Percentiles rank a stretch among this genome's conserved stretches.
Evolutionary conservation across 1,284 basidiomycete genomes (phyloP).

Genomic region (Wallemia hederae): DNA sequence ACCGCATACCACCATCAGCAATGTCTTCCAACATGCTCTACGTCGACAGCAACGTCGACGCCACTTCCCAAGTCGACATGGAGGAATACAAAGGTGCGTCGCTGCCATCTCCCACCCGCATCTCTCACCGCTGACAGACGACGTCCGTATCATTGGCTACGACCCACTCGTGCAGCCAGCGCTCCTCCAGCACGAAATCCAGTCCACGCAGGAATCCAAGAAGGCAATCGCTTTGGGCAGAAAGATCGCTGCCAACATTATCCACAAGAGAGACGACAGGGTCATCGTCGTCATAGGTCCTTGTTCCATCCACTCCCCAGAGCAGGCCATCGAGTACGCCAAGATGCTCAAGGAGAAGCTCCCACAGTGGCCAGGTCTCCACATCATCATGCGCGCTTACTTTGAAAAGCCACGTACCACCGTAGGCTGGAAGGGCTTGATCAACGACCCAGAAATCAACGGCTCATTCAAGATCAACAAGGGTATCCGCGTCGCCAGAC

Average conservation of each 20-base stretch:
- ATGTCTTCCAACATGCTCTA: background rate
- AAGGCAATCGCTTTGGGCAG: conserved; percentile 49
- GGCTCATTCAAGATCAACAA: conserved; percentile 69
- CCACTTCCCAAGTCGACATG: background rate
- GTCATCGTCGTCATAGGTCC: conserved; percentile 72
- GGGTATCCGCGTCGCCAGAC: conserved; percentile 67
- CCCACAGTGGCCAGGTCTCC: conserved; percentile 45
- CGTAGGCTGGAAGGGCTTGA: conserved; percentile 93
- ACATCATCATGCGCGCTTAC: conserved; percentile 91
- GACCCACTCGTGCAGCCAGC: conserved; percentile 77
- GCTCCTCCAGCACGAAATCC: conserved; percentile 55
- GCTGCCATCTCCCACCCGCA: background rate
- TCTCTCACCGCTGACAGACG: background rate
- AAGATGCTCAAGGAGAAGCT: conserved; percentile 34
- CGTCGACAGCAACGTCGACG: conserved; percentile 2
- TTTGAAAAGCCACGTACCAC: conserved; percentile 79
- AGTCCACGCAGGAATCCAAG: conserved; percentile 26
- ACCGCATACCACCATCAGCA: too few relatives aligned
- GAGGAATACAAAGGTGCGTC: background rate
- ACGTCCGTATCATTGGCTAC: conserved; percentile 21
- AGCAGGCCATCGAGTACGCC: conserved; percentile 59
- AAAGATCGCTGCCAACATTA: conserved; percentile 39
- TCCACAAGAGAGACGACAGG: conserved; percentile 55
- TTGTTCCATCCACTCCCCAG: conserved; percentile 69
- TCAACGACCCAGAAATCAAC: conserved; percentile 31